Percentiles rank a stretch among this genome's conserved stretches.
phyloP scores from a whole-genome alignment of 208 protist species.

The Trypanosoma mega region DNA sequence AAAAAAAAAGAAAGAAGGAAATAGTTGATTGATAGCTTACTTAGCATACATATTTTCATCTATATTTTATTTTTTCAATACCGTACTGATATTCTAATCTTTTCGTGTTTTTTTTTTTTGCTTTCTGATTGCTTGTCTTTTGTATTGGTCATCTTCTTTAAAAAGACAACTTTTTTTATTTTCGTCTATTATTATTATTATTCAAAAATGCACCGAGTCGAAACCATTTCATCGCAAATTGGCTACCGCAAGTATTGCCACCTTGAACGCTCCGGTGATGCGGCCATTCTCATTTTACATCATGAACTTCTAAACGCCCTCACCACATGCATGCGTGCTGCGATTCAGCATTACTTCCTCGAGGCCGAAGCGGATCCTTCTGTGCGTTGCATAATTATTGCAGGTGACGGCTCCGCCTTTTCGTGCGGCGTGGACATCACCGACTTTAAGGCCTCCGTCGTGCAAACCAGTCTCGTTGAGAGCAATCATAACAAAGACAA shows the following conservation, averaged over 20 bases:
- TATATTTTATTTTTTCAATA: too few species aligned
- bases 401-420: slow-evolving; percentile 54
- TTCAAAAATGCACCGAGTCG: slow-evolving; percentile 28
- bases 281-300: slow-evolving; percentile 45
- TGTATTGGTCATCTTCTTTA: not conserved
- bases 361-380: slow-evolving; percentile 36
- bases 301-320: slow-evolving; percentile 43
- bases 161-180: not conserved
- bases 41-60: too few species aligned
- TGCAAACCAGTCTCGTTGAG: too few species aligned
- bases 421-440: slow-evolving; percentile 65
- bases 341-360: slow-evolving; percentile 42
- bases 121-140: slow-evolving; percentile 12
- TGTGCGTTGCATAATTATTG: slow-evolving; percentile 30
- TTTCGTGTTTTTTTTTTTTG: not conserved
- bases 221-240: slow-evolving; percentile 36
- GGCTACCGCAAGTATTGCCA: slow-evolving; percentile 52
- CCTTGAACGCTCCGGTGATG: slow-evolving; percentile 38
- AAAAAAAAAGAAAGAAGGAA: slow-evolving; percentile 20
- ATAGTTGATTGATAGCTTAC: slow-evolving; percentile 13
- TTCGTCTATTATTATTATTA: slow-evolving; percentile 8
- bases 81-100: too few species aligned
- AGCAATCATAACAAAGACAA: too few species aligned
- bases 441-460: slow-evolving; percentile 39
- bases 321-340: slow-evolving; percentile 41